Evolutionary conservation across 805 yeast species (phyloP), one percentile per base, ranked within the genome.

Genomic region (Starmerella riodocensis): DNA sequence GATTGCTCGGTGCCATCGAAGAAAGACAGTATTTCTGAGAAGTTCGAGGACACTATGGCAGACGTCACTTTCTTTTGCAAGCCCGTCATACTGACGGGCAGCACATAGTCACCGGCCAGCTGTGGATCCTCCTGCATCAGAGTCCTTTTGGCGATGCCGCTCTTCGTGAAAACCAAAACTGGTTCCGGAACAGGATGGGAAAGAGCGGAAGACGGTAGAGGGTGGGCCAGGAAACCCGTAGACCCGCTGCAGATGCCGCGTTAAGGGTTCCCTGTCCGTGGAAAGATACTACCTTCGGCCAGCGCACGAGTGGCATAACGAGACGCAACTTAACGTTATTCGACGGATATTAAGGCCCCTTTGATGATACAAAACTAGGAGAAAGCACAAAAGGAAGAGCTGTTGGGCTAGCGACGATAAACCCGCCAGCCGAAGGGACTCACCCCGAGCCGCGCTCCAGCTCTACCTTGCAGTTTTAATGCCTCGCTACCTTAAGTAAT

Each of bases 31-130:
- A 88, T 84, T 55, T 86, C 97, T 25, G 88, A 74, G 56, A 86
- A 88, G 59, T 88, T 97, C 29, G 85, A 64, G 1, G 94, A 81
- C 11, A 88, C 81, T 23, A 91, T 85, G 55, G 85, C 94, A 58
- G 88, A 94, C 9, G 86, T 82, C 37, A 88, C 66, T 52, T 85
- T 91, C 52, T 76, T 78, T 56, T 88, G 97, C 49, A 81, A 31
- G 20, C 45, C 47, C 23, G 50, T 39, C 45, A 50, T 44, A n/a
- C 46, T 43, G 3, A 49, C 53, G 2, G 51, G 52, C 17, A 48
- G 47, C 29, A 44, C 38, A 34, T 41, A 46, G 24, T 46, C 49
- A 3, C 49, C 40, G 33, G 33, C n/a, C 5, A 6, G 26, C 25
- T 31, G 34, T 4, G 34, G 26, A 19, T 31, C 34, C 12, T 5